Evolutionary conservation across 1,284 basidiomycete genomes (phyloP).

Genomic region (Microbotryum silenes-acaulis): DNA sequence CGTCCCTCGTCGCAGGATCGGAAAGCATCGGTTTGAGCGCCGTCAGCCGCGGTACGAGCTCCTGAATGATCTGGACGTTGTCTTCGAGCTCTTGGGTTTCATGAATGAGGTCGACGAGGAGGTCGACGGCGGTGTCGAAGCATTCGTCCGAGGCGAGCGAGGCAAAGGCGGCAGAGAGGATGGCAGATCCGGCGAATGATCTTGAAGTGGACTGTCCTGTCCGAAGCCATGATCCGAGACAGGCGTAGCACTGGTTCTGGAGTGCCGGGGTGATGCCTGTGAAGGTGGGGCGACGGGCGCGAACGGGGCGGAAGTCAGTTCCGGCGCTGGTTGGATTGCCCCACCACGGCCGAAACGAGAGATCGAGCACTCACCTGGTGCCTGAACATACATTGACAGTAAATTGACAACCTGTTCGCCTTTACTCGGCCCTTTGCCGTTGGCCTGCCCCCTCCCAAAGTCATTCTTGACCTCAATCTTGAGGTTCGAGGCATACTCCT

Average conservation of each 20-base stretch:
- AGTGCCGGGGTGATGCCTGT: slow-evolving; percentile 73
- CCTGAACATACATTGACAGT: slow-evolving; percentile 82
- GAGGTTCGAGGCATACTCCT: slow-evolving; percentile 77
- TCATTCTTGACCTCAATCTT: slow-evolving; percentile 62
- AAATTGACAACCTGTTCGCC: slow-evolving; percentile 65
- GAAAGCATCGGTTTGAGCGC: slow-evolving; percentile 58
- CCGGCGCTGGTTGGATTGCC: background rate
- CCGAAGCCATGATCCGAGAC: slow-evolving; percentile 77
- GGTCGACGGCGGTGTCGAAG: slow-evolving; percentile 87
- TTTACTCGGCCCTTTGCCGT: slow-evolving; percentile 2
- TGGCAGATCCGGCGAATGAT: slow-evolving; percentile 64
- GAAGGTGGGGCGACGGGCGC: background rate
- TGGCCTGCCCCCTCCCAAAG: slow-evolving; percentile 46
- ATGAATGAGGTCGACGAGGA: slow-evolving; percentile 89
- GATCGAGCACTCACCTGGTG: slow-evolving; percentile 55
- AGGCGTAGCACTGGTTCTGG: slow-evolving; percentile 79
- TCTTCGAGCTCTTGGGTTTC: slow-evolving; percentile 98
- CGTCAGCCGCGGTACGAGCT: slow-evolving; percentile 75
- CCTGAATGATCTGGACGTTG: slow-evolving; percentile 78
- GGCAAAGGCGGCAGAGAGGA: slow-evolving; percentile 77
- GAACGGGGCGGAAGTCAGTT: slow-evolving; percentile 3
- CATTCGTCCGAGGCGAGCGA: slow-evolving; percentile 74
- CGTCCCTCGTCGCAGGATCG: slow-evolving; percentile 39
- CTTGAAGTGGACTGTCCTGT: slow-evolving; percentile 71
- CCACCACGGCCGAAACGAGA: background rate